A percentile compares a stretch with the other conserved stretches of the same genome.
Evolutionary conservation across 1,284 basidiomycete species (phyloP).

Genomic region (Austroboletus niveus): DNA sequence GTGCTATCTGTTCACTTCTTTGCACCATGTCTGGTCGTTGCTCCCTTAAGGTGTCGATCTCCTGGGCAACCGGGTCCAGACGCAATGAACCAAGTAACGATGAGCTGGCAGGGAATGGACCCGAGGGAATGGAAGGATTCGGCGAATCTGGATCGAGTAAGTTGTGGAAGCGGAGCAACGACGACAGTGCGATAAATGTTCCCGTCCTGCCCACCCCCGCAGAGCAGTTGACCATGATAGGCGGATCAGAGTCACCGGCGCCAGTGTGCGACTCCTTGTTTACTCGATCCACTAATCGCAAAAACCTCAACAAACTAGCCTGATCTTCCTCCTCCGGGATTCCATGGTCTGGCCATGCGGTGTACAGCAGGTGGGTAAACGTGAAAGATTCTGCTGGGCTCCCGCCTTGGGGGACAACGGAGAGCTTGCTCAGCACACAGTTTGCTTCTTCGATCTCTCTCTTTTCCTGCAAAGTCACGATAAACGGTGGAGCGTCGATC

Average conservation of each 20-base stretch:
- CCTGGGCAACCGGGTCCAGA: slow-evolving; percentile 61
- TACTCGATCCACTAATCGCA: slow-evolving; percentile 55
- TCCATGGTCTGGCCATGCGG: slow-evolving; percentile 83
- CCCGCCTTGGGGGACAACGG: slow-evolving; percentile 31
- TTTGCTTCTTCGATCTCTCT: slow-evolving; percentile 50
- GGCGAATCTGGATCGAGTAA: slow-evolving; percentile 38
- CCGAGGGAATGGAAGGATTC: slow-evolving; percentile 20
- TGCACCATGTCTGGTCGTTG: slow-evolving; percentile 83
- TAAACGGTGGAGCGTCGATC: slow-evolving; percentile 40
- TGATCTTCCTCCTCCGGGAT: slow-evolving; percentile 61
- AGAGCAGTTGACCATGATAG: slow-evolving; percentile 81
- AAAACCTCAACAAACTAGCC: slow-evolving; percentile 56
- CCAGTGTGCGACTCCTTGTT: slow-evolving; percentile 46
- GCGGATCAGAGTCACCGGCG: slow-evolving; percentile 53
- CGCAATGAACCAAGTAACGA: slow-evolving; percentile 59
- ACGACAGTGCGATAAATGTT: slow-evolving; percentile 78
- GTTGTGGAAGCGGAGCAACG: slow-evolving; percentile 59
- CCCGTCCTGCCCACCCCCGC: slow-evolving; percentile 92
- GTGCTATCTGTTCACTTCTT: slow-evolving; percentile 58
- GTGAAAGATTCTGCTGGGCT: slow-evolving; percentile 37
- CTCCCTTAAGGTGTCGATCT: slow-evolving; percentile 76
- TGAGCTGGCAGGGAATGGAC: slow-evolving; percentile 26
- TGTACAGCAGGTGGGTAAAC: slow-evolving; percentile 73
- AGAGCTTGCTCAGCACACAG: slow-evolving; percentile 58
- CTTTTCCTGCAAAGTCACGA: slow-evolving; percentile 52